Base-by-base conservation (phyloP, 228 moss, liverwort and hornwort species). In the Sphagnum fallax region DNA sequence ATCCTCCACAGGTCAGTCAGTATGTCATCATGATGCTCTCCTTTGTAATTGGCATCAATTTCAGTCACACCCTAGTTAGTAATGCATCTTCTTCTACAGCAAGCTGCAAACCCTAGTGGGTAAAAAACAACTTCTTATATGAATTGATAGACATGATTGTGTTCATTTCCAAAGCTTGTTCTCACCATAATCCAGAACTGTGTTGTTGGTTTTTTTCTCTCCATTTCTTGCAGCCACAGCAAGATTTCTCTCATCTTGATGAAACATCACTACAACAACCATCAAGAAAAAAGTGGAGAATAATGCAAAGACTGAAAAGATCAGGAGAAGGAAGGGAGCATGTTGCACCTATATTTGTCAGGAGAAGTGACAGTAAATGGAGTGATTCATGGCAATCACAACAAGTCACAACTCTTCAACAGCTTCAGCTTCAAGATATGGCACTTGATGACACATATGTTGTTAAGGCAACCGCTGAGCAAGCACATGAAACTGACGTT, bases 341-440 rank as follows among this genome's bases (percentile, higher is more conserved):
- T 64, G 6, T 49, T n/a, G 14, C 70, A 15, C 76, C 76, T 62
- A 72, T 67, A n/a, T 58, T 79, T 9, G 73, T 88, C 48, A 75
- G 77, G 48, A 75, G 87, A 66, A 88, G 84, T 63, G 79, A 84
- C 47, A 81, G 84, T 55, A 87, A 79, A 73, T 84, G 87, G 84
- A 75, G 71, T 62, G 77, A 79, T 52, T 76, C 81, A n/a, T 87
- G 81, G 87, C 72, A 77, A 32, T 62, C 84, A 51, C 71, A 75
- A 71, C 87, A 87, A 79, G 71, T 73, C 55, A 84, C 84, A 1
- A 84, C 87, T 4, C 69, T 87, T 76, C 75, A 79, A 69, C 71
- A 75, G 7, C 74, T 87, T n/a, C 52, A 63, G 3, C 77, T 87
- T 9, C 75, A 81, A 67, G 77, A 62, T 9, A 79, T 84, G 50